Evolutionary conservation across 805 yeast genomes (phyloP), one percentile per base, ranked within the genome.

Genomic region (Cyberlindnera veronae): DNA sequence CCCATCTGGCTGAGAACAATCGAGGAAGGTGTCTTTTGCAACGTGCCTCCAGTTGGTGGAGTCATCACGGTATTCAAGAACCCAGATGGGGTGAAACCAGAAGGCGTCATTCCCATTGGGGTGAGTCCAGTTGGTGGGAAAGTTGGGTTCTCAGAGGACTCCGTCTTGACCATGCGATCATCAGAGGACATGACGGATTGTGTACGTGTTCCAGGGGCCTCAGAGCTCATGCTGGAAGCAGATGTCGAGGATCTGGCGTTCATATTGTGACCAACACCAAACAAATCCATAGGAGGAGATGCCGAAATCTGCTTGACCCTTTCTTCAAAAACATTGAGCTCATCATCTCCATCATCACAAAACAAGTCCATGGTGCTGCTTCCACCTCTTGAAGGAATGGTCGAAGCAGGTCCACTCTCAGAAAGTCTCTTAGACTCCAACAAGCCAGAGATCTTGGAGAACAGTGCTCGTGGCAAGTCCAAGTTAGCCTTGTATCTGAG

Each of bases 401-500:
- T 6, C 20, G 24, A 29, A 6, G 16, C 30, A 9, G 22, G 24
- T 15, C 12, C 38, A 37, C 34, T 38, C 13, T 38, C 34, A 12
- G 36, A 22, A 32, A 49, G 36, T 29, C 41, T 36, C 37, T 45
- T 47, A 16, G 50, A 46, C 21, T 43, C 43, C 30, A 53, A 29
- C 13, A 42, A 26, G 9, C 38, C 43, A 2, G 48, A 35, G 26
- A 53, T 49, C 39, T 50, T 53, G 29, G 34, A 14, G 26, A 36
- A 45, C 15, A 46, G 17, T 6, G 42, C 38, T 15, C 43, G 38
- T 21, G 57, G 51, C 10, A 53, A 26, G 28, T 49, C 53, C 46
- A 46, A 39, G 22, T 50, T 53, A 21, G 43, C 46, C 39, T 48
- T 48, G 41, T 50, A 45, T 27, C 47, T 44, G 20, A 51, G 27